Conservation (phyloP, 106 monocot genomes). For the Allium cepa region DNA sequence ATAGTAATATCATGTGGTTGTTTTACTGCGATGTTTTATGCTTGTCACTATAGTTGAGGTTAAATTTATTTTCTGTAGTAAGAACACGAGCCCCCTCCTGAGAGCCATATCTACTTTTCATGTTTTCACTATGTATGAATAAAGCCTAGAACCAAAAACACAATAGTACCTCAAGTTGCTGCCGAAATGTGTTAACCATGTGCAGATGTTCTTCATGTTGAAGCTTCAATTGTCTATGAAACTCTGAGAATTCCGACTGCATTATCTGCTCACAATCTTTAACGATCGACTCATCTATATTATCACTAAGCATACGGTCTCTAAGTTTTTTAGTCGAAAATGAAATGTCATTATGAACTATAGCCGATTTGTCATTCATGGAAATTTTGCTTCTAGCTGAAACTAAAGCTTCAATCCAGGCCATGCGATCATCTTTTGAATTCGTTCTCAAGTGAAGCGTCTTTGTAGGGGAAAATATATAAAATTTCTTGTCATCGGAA, state of each 20-base stretch:
- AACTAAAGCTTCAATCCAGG: constrained; percentile 86
- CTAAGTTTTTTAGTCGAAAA: constrained; percentile 78
- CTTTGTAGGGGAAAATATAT: constrained; percentile 82
- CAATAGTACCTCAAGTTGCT: constrained; percentile 55
- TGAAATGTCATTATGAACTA: constrained; percentile 30
- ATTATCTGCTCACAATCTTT: constrained; percentile 86
- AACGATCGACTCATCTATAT: constrained; percentile 51
- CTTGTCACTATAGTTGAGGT: no score
- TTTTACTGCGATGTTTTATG: no score
- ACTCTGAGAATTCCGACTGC: constrained; percentile 59
- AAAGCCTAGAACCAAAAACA: neutral
- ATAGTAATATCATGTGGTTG: no score
- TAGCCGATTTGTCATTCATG: constrained; percentile 22
- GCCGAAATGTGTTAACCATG: constrained; percentile 41
- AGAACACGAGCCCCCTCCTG: no score
- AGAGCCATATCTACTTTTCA: no score
- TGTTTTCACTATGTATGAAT: neutral
- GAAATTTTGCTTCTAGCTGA: constrained; percentile 45
- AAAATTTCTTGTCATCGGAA: constrained; percentile 74
- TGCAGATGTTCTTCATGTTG: constrained; percentile 54
- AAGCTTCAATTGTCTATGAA: constrained; percentile 40
- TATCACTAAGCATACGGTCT: constrained; percentile 64
- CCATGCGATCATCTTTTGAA: constrained; percentile 64
- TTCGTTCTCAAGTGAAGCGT: constrained; percentile 72
- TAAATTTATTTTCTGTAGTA: no score